Conservation (phyloP, 2,329 filamentous ascomycete genomes). For the Xylaria sp. region DNA sequence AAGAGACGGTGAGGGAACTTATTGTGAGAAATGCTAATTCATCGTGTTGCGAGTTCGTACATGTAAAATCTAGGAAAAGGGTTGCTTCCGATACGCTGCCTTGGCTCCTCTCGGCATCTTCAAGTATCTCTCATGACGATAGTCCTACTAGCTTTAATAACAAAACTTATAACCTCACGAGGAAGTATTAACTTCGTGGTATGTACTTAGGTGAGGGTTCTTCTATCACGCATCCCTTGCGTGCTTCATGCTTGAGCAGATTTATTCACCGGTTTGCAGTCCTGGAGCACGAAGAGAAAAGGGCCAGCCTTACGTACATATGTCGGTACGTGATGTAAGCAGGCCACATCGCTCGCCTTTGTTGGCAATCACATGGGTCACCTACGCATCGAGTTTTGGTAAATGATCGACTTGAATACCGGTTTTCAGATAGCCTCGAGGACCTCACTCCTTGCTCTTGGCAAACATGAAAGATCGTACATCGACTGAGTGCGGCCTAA, state of each 20-base stretch:
- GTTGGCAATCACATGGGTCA: constrained; percentile 17
- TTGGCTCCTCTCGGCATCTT: constrained; percentile 8
- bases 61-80: constrained; percentile 14
- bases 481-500: constrained; percentile 3
- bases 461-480: constrained; percentile 11
- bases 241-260: background rate
- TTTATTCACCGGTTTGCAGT: background rate
- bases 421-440: constrained; percentile 17
- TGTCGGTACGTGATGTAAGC: constrained; percentile 16
- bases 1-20: constrained; percentile 13
- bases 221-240: constrained; percentile 23
- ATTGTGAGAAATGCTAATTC: constrained; percentile 10
- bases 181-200: constrained; percentile 11
- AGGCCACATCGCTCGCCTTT: background rate
- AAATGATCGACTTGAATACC: constrained; percentile 10
- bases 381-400: constrained; percentile 8
- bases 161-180: background rate
- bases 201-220: background rate
- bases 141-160: background rate
- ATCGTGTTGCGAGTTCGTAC: constrained; percentile 13
- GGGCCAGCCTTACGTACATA: constrained; percentile 1
- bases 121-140: constrained; percentile 1
- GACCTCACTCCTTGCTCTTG: constrained; percentile 21
- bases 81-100: constrained; percentile 35
- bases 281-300: background rate